phyloP scores from a whole-genome alignment of 208 protist genomes.

The Lotmaria passim region DNA sequence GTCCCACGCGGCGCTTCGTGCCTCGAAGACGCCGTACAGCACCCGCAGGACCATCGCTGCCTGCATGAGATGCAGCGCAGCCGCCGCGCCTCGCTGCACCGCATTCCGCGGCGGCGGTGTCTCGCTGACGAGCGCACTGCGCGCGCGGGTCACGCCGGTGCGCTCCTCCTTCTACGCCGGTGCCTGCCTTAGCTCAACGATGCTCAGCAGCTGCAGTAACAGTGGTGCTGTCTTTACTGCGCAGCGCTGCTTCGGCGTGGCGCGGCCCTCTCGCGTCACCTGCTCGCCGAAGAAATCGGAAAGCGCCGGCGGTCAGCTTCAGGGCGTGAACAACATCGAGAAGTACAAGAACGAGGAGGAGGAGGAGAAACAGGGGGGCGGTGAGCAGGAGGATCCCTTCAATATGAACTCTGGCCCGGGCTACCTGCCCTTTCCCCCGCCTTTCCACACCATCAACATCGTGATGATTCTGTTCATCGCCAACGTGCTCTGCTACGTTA shows the following conservation, averaged over 20 bases:
- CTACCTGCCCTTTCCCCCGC: slow-evolving; percentile 84
- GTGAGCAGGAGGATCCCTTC: slow-evolving; percentile 71
- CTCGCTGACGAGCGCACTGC: background rate
- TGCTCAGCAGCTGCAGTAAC: background rate
- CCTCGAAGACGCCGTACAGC: background rate
- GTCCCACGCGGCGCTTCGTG: background rate
- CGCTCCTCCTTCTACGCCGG: slow-evolving; percentile 24
- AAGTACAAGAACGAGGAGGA: slow-evolving; percentile 60
- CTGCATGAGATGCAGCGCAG: background rate
- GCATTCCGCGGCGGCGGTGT: background rate
- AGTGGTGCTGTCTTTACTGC: background rate
- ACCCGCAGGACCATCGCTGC: background rate
- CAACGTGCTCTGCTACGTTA: slow-evolving; percentile 78
- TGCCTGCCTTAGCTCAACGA: background rate
- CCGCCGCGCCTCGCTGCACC: no score
- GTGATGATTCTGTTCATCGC: slow-evolving; percentile 83
- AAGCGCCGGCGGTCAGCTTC: slow-evolving; percentile 42
- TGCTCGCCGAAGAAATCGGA: slow-evolving; percentile 15
- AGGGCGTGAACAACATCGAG: slow-evolving; percentile 55
- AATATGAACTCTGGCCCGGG: slow-evolving; percentile 49
- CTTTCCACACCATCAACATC: slow-evolving; percentile 91
- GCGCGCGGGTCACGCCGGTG: background rate
- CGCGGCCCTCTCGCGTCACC: background rate
- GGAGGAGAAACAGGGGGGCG: slow-evolving; percentile 50
- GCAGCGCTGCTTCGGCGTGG: slow-evolving; percentile 22